Conservation (phyloP, 441 rosid species). For the Heliophila coronopifolia region DNA sequence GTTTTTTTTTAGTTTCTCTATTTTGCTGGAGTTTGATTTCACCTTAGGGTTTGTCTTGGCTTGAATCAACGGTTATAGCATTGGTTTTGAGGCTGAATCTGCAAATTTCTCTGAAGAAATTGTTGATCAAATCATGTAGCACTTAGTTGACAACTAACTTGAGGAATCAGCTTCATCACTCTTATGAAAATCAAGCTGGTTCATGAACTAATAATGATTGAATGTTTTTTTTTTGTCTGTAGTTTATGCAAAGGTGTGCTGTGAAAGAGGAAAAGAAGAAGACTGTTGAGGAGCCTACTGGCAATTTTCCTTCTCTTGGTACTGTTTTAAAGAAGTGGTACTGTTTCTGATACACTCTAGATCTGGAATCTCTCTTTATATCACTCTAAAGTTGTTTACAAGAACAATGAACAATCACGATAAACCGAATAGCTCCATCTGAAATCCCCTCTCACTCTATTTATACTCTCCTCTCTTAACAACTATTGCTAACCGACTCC, state of each 20-base stretch:
- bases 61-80: background rate
- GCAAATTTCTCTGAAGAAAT: background rate
- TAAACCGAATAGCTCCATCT: too few relatives aligned
- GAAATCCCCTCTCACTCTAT: too few relatives aligned
- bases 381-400: too few relatives aligned
- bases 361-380: too few relatives aligned
- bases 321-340: conserved; percentile 61
- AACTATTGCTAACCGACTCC: too few relatives aligned
- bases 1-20: background rate
- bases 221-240: conserved; percentile 2
- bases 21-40: background rate
- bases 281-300: conserved; percentile 42
- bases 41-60: background rate
- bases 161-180: background rate
- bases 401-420: too few relatives aligned
- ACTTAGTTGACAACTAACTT: background rate
- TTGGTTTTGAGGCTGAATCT: conserved; percentile 12
- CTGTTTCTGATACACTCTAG: too few relatives aligned
- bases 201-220: background rate
- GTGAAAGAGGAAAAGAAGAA: conserved; percentile 53
- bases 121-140: background rate
- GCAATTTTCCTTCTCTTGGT: conserved; percentile 36
- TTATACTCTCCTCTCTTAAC: too few relatives aligned
- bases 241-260: conserved; percentile 92
- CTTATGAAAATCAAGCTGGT: background rate